Percentiles rank a stretch among this genome's conserved stretches.
phyloP scores from a whole-genome alignment of 2,329 filamentous ascomycete genomes.

The Clonostachys solani region DNA sequence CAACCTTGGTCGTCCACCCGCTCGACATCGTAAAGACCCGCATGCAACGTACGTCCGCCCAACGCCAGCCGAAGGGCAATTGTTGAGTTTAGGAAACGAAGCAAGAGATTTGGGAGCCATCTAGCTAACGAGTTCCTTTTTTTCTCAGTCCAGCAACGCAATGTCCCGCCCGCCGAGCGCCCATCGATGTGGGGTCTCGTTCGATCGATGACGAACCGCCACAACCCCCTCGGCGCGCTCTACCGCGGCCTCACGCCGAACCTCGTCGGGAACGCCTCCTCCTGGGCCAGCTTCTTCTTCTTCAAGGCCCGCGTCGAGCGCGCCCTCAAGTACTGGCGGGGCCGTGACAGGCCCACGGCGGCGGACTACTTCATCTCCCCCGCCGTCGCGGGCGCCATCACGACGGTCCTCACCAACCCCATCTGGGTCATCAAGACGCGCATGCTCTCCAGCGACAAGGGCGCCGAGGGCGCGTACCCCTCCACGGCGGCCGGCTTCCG shows the following conservation, averaged over 20 bases:
- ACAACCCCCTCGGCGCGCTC: conserved; percentile 62
- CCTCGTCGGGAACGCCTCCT: conserved; percentile 81
- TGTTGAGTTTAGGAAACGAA: too few relatives aligned
- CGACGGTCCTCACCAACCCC: conserved; percentile 83
- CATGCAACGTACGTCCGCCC: conserved; percentile 67
- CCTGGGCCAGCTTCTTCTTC: conserved; percentile 92
- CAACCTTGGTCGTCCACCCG: conserved; percentile 85
- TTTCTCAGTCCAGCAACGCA: conserved; percentile 42
- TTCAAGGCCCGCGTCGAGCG: conserved; percentile 56
- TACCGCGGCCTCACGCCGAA: conserved; percentile 92
- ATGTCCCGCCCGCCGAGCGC: conserved; percentile 27
- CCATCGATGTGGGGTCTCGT: conserved; percentile 49
- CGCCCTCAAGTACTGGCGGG: conserved; percentile 25
- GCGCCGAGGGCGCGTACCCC: conserved; percentile 73
- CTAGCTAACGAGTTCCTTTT: not conserved
- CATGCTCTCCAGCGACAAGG: conserved; percentile 82
- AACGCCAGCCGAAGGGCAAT: not conserved
- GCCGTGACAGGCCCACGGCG: conserved; percentile 29
- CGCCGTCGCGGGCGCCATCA: conserved; percentile 65
- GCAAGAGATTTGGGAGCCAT: not conserved
- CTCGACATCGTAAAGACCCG: conserved; percentile 96
- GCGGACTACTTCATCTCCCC: conserved; percentile 80
- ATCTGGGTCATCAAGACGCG: conserved; percentile 98
- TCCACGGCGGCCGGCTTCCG: conserved; percentile 68
- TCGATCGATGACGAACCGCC: conserved; percentile 40